Conservation (phyloP, 768 basidiomycete genomes). For the Naganishia antarctica region DNA sequence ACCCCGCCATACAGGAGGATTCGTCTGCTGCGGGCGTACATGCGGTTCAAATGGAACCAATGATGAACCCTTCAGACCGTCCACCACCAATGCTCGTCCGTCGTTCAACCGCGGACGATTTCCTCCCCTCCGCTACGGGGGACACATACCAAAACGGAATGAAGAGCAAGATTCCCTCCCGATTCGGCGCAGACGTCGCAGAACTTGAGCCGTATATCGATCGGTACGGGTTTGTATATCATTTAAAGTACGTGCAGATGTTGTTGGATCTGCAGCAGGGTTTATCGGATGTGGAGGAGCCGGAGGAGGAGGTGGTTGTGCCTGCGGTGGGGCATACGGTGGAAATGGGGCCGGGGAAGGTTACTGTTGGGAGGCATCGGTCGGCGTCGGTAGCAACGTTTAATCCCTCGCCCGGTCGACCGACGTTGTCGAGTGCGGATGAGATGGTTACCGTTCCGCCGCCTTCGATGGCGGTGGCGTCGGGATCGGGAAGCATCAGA, state of each 20-base stretch:
- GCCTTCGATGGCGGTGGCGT: not conserved
- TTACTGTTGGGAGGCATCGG: constrained; percentile 9
- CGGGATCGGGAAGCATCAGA: not conserved
- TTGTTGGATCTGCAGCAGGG: constrained; percentile 23
- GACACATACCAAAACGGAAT: constrained; percentile 7
- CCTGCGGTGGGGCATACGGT: not conserved
- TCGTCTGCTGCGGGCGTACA: no score
- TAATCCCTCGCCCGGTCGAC: constrained; percentile 20
- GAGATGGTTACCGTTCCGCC: constrained; percentile 13
- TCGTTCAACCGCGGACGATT: constrained; percentile 39
- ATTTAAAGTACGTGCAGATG: constrained; percentile 25
- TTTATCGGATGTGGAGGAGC: not conserved
- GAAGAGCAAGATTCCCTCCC: constrained; percentile 34
- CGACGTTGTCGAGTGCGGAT: constrained; percentile 2
- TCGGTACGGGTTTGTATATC: constrained; percentile 48
- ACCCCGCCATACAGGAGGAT: no score
- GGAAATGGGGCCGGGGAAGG: not conserved
- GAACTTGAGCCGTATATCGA: constrained; percentile 43
- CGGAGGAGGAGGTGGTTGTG: constrained; percentile 4
- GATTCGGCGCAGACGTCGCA: constrained; percentile 35
- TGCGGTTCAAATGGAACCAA: constrained; percentile 42
- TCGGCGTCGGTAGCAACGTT: constrained; percentile 21
- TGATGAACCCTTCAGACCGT: constrained; percentile 37
- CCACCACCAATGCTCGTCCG: constrained; percentile 45
- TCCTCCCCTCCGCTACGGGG: constrained; percentile 29